Evolutionary conservation across 2,329 filamentous ascomycete species (phyloP), one percentile per base, ranked within the genome.

Genomic region (Botrytis medusae): DNA sequence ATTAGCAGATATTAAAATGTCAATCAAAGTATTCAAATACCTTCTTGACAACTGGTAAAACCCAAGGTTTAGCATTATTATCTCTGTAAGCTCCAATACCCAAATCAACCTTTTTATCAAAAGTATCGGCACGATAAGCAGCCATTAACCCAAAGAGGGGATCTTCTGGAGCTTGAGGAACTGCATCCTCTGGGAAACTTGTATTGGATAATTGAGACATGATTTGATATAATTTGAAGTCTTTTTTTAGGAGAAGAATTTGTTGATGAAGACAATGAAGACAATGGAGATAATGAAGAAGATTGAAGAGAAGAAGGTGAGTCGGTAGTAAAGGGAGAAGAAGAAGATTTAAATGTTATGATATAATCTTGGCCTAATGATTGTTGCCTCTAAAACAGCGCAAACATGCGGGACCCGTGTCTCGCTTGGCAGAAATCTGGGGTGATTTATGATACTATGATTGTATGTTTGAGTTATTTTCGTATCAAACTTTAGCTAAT

Each of bases 21-120:
- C 16, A 9, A 9, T 18, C 8, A 8, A 54, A 42, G 2, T 18
- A 34, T 20, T 40, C 3, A 54, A 85, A 81, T 85, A 97, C 95
- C 93, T 97, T 97, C 85, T 94, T 97, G 75, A 98, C 95, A 3
- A 98, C 95, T 32, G 96, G 95, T 76, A 99, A 85, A 75, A 99
- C 91, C 96, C 96, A 99, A 4, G 96, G 96, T 86, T 98, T 98
- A 75, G 94, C 95, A 81, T 95, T 92, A 85, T 98, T 88, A 81
- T 97, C 96, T 82, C 96, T 89, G 85, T 99, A 99, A 74, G 96
- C 96, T 79, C 96, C 96, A 85, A 98, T 90, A 74, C 89, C 89
- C 84, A 99, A 84, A 84, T 99, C 96, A 77, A 99, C 92, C 86
- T 99, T 99, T 83, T 93, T 90, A 73, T 87, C 83, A 82, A 86